A percentile compares a stretch with the other conserved stretches of the same genome.
phyloP scores from a whole-genome alignment of 208 protist genomes.

The Zelonia costaricensis region DNA sequence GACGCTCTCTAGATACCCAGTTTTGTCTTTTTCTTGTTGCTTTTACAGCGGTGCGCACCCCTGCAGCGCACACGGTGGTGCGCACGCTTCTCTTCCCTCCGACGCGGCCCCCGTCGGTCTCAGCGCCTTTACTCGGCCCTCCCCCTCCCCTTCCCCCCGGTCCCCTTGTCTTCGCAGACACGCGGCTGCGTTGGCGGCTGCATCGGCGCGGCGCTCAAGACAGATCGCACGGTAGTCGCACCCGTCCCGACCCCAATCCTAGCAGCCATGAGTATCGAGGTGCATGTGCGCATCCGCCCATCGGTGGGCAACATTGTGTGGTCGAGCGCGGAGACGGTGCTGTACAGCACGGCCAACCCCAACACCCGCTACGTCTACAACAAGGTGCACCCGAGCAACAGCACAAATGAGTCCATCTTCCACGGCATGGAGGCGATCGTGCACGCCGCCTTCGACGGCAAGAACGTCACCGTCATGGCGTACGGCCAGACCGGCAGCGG shows the following conservation, averaged over 20 bases:
- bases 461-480: conserved; percentile 80
- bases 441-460: conserved; percentile 73
- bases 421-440: conserved; percentile 78
- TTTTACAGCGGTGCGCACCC: too few species aligned
- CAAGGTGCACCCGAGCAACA: conserved; percentile 82
- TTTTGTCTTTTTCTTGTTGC: too few species aligned
- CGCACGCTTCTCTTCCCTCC: not conserved
- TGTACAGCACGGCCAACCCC: conserved; percentile 81
- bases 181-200: too few species aligned
- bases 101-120: too few species aligned
- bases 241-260: not conserved
- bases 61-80: not conserved
- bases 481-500: conserved; percentile 94
- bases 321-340: conserved; percentile 82
- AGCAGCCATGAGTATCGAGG: conserved; percentile 79
- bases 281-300: conserved; percentile 85
- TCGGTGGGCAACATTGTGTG: conserved; percentile 61
- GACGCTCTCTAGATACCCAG: too few species aligned
- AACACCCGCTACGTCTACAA: conserved; percentile 84
- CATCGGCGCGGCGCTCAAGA: too few species aligned
- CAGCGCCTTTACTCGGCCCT: not conserved
- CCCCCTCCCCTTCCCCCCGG: not conserved
- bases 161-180: not conserved
- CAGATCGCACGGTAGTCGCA: not conserved
- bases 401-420: conserved; percentile 79